phyloP scores from a whole-genome alignment of 768 basidiomycete genomes.

The Lyophyllum decastes region DNA sequence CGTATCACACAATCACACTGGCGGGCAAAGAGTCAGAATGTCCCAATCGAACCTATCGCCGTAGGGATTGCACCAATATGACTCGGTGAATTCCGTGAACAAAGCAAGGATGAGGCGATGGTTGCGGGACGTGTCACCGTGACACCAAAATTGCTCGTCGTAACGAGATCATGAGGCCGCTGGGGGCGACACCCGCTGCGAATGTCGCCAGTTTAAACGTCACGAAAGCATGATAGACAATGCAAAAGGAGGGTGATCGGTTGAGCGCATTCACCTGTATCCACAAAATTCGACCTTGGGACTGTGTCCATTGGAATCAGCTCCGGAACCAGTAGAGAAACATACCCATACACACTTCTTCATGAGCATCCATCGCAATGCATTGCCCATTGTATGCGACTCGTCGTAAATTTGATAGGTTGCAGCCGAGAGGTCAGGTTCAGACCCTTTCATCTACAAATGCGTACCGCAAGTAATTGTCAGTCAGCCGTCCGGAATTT shows the following conservation, averaged over 20 bases:
- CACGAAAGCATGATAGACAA: constrained; percentile 1
- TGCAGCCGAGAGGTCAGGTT: constrained; percentile 80
- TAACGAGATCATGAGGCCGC: not conserved
- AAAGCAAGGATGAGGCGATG: constrained; percentile 4
- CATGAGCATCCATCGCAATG: constrained; percentile 98
- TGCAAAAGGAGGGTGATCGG: constrained; percentile 3
- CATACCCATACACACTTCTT: constrained; percentile 73
- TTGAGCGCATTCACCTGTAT: constrained; percentile 70
- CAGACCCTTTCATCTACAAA: constrained; percentile 80
- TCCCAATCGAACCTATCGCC: not conserved
- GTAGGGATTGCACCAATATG: constrained; percentile 1
- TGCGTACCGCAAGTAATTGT: not conserved
- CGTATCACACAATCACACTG: not conserved
- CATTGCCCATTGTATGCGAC: constrained; percentile 94
- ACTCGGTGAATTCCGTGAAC: constrained; percentile 8
- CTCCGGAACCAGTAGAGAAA: not conserved
- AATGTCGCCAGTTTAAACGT: not conserved
- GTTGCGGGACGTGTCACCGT: not conserved
- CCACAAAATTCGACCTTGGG: constrained; percentile 98
- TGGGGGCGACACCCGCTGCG: not conserved
- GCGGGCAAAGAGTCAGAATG: not conserved
- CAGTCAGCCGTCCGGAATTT: not conserved
- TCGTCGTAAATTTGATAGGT: constrained; percentile 94
- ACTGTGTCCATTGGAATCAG: constrained; percentile 39
- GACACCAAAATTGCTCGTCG: not conserved